Base-by-base conservation (phyloP, 2,329 filamentous ascomycete species). In the Periconia macrospinosa region DNA sequence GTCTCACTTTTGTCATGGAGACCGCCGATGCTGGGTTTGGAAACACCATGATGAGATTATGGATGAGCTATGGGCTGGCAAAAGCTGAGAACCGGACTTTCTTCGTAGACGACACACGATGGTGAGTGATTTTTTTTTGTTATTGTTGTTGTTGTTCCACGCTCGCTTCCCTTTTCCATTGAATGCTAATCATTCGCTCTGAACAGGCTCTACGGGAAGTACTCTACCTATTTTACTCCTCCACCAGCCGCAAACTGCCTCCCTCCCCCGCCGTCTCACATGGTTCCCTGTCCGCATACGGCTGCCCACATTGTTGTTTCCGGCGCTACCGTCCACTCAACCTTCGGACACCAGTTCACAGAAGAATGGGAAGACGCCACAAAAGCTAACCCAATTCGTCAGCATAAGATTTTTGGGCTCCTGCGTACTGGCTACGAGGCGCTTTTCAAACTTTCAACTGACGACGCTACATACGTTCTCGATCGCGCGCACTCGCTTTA, bases 61-160 rank as follows among this genome's bases (percentile, higher is more conserved):
- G 91, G 91, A 88, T 88, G 64, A 87, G 90, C 23, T 95, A 94
- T 68, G 90, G 90, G 3, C 76, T 95, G 50, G 90, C 91, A 2
- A 80, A 87, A 67, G 83, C 86, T 54, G 89, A 95, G 69, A 84
- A 83, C 14, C 81, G 91, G 20, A 80, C 85, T 1, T 95, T 96
- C 73, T 95, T 96, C 75, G 79, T 96, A 57, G 90, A 95, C 63
- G 91, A 96, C 73, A 85, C 88, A 7, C 82, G 87, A 60, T 96
- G 92, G 83, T 80, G 71, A 37, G 33, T 51, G 71, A 13, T 15
- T 15, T 20, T 30, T 27, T 30, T 13, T 27, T 10, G 7, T n/a
- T n/a, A n/a, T n/a, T n/a, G n/a, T n/a, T n/a, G n/a, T n/a, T n/a
- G n/a, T n/a, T n/a, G n/a, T n/a, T n/a, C n/a, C n/a, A 27, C 8